Conservation (phyloP, 2,329 filamentous ascomycete genomes). For the Botrytis porri region DNA sequence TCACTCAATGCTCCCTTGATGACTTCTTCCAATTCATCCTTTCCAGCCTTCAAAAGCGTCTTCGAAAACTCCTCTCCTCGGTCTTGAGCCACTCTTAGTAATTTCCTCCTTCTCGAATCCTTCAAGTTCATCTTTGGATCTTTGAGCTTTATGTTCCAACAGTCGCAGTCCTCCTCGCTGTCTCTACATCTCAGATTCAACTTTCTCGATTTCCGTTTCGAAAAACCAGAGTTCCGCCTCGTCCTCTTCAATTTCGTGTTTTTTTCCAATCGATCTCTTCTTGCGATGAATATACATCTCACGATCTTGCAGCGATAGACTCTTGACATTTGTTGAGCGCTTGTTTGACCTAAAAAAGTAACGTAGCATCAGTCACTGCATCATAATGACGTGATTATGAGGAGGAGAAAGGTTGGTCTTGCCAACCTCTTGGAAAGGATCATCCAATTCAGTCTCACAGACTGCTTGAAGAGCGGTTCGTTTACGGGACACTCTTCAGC, state of each 20-base stretch:
- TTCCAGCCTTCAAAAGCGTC: background rate
- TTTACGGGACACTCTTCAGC: background rate
- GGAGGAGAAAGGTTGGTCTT: fast-evolving
- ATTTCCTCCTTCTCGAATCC: background rate
- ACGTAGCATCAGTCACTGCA: fast-evolving
- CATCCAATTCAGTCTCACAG: background rate
- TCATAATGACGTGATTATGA: background rate
- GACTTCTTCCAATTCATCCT: fast-evolving
- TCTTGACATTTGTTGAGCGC: background rate
- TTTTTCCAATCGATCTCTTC: background rate
- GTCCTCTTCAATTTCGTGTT: background rate
- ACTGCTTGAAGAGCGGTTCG: background rate
- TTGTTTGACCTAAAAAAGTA: background rate
- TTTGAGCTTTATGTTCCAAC: no score
- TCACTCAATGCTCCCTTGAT: background rate
- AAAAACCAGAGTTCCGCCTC: no score
- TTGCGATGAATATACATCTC: background rate
- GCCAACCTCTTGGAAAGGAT: background rate
- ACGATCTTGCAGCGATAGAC: background rate
- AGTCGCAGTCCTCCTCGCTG: no score
- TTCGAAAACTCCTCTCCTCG: background rate
- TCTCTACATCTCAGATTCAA: no score
- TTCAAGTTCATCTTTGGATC: background rate
- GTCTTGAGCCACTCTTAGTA: no score
- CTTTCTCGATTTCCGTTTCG: background rate